These are phyloP conservation scores for Datisca glomerata DNA, from an alignment of 306 rosid genomes.

Conservation along the genomic window DNA sequence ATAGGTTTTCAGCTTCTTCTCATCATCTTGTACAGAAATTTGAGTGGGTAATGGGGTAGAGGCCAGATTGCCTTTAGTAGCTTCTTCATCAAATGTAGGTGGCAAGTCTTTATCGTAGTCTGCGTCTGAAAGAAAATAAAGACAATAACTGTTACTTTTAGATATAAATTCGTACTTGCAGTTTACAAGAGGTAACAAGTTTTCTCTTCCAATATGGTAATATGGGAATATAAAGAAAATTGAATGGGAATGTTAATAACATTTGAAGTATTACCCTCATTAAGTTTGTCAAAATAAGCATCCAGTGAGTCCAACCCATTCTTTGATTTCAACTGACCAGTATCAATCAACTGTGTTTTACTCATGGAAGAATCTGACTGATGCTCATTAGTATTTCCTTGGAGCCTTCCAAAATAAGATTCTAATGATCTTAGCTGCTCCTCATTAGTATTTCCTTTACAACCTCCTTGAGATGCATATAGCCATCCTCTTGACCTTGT, in stretches of 20 bases:
- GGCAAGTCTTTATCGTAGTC: slow-evolving; percentile 14
- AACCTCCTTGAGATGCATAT: slow-evolving; percentile 7
- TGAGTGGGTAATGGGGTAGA: slow-evolving; percentile 12
- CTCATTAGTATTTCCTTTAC: slow-evolving; percentile 16
- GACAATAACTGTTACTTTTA: too few relatives aligned
- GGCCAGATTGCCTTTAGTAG: slow-evolving; percentile 14
- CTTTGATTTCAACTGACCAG: slow-evolving; percentile 20
- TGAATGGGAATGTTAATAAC: slow-evolving; percentile 1
- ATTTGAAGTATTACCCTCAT: slow-evolving; percentile 31
- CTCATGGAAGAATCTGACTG: slow-evolving; percentile 22
- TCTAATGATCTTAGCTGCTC: slow-evolving; percentile 51
- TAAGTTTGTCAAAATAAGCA: slow-evolving; percentile 52
- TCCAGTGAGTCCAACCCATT: slow-evolving; percentile 49
- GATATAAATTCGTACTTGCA: too few relatives aligned
- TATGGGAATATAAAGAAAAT: background rate
- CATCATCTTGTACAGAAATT: slow-evolving; percentile 11
- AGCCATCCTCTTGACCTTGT: slow-evolving; percentile 6
- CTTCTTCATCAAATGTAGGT: slow-evolving; percentile 21
- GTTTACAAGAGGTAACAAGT: too few relatives aligned
- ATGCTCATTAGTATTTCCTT: slow-evolving; percentile 11
- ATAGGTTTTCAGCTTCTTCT: slow-evolving; percentile 11
- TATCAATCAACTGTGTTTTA: slow-evolving; percentile 12
- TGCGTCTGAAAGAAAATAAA: slow-evolving; percentile 18
- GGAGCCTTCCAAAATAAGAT: slow-evolving; percentile 56
- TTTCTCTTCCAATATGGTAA: too few relatives aligned